Conservation (phyloP, 441 rosid species). For the Theobroma grandiflorum region DNA sequence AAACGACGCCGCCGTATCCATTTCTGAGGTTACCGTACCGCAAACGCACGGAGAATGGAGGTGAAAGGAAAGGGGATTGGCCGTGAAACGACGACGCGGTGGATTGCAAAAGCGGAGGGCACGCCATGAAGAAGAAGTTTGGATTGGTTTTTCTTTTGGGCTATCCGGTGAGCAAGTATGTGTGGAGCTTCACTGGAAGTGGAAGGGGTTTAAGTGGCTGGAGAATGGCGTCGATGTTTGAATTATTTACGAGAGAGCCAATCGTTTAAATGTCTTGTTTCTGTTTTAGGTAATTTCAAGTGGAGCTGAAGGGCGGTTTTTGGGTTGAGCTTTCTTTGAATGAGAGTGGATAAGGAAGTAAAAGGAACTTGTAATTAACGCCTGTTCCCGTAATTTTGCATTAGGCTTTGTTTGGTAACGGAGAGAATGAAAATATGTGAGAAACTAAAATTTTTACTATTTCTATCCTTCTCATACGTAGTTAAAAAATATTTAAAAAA, state of each 20-base stretch:
- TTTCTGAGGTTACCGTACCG: conserved; percentile 40
- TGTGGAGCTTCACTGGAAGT: not conserved
- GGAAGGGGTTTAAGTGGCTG: not conserved
- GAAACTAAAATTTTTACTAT: too few relatives aligned
- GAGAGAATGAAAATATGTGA: too few relatives aligned
- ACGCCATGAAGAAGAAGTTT: conserved; percentile 52
- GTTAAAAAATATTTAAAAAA: too few relatives aligned
- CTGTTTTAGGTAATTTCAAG: not conserved
- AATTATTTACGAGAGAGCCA: conserved; percentile 27
- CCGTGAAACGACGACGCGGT: conserved; percentile 69
- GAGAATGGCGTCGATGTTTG: not conserved
- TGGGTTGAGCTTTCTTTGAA: not conserved
- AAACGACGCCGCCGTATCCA: conserved; percentile 41
- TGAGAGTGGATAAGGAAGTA: too few relatives aligned
- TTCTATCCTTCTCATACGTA: too few relatives aligned
- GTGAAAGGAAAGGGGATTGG: conserved; percentile 44
- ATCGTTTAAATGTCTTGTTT: not conserved
- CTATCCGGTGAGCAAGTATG: not conserved
- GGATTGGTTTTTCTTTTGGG: not conserved
- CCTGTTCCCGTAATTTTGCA: too few relatives aligned
- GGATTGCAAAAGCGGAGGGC: conserved; percentile 58
- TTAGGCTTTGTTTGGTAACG: too few relatives aligned
- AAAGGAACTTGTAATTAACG: too few relatives aligned
- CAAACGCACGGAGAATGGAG: conserved; percentile 43
- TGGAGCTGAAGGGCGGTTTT: not conserved